A percentile compares a stretch with the other conserved stretches of the same genome.
phyloP scores from a whole-genome alignment of 192 early-diverging fungal species.

The Podila epigama region DNA sequence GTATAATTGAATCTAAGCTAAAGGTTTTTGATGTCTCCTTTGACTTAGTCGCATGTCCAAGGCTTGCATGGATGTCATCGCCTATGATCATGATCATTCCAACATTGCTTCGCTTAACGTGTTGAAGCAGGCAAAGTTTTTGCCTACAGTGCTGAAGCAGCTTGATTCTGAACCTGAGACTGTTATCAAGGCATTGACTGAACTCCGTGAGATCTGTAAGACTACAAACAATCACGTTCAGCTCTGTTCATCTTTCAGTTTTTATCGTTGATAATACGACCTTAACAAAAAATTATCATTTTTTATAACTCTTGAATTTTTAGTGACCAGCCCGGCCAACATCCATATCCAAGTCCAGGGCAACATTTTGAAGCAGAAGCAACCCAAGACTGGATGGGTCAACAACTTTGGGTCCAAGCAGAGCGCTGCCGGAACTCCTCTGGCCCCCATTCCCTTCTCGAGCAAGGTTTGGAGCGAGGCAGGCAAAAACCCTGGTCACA shows the following conservation, averaged over 20 bases:
- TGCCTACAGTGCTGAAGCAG: conserved; percentile 54
- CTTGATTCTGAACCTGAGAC: conserved; percentile 52
- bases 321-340: conserved; percentile 58
- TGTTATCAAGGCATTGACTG: conserved; percentile 53
- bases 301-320: neutral
- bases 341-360: conserved; percentile 62
- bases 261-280: too few relatives aligned
- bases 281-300: neutral
- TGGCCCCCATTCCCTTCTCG: conserved; percentile 50
- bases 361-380: conserved; percentile 54
- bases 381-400: conserved; percentile 54
- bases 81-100: conserved; percentile 55
- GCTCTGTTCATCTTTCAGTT: too few relatives aligned
- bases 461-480: conserved; percentile 50
- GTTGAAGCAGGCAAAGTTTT: conserved; percentile 56
- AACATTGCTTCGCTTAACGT: conserved; percentile 52
- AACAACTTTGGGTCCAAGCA: conserved; percentile 41
- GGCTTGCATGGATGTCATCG: conserved; percentile 48
- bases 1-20: too few relatives aligned
- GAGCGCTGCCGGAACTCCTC: neutral
- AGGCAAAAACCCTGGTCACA: conserved; percentile 49
- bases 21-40: neutral
- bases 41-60: conserved; percentile 51
- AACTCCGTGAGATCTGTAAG: conserved; percentile 61
- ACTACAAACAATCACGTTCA: too few relatives aligned